phyloP scores from a whole-genome alignment of 2,329 filamentous ascomycete species.

The Colletotrichum tabaci region DNA sequence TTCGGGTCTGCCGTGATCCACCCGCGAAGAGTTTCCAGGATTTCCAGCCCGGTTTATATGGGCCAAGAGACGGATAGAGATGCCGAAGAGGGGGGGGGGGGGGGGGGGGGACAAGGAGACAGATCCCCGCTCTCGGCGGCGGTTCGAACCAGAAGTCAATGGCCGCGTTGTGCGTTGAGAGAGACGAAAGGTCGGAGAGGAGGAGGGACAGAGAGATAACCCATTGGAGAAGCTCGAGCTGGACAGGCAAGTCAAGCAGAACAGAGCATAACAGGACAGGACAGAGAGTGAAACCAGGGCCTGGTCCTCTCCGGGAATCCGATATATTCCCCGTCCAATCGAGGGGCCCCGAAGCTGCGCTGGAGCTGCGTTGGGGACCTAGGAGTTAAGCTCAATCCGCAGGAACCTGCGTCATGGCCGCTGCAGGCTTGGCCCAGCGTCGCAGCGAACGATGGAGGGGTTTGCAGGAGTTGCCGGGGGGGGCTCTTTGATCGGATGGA shows the following conservation, averaged over 20 bases:
- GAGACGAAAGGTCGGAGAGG: not conserved
- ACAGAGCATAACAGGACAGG: slow-evolving; percentile 14
- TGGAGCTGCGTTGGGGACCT: slow-evolving; percentile 18
- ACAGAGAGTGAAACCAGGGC: slow-evolving; percentile 17
- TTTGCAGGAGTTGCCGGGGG: not conserved
- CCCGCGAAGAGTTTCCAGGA: slow-evolving; percentile 23
- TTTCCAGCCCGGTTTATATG: slow-evolving; percentile 40
- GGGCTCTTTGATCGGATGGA: not conserved
- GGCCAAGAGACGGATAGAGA: slow-evolving; percentile 30
- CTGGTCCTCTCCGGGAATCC: slow-evolving; percentile 27
- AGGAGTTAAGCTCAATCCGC: slow-evolving; percentile 39
- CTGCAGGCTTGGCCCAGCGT: slow-evolving; percentile 20
- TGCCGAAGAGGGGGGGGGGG: slow-evolving; percentile 29
- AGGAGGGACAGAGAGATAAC: not conserved
- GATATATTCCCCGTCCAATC: slow-evolving; percentile 40
- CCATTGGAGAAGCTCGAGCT: slow-evolving; percentile 14
- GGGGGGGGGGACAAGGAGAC: slow-evolving; percentile 17
- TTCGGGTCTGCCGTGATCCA: slow-evolving; percentile 33
- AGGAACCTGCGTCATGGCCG: slow-evolving; percentile 39
- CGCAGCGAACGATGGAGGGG: slow-evolving; percentile 1
- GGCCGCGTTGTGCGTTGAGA: not conserved
- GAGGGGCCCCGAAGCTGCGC: slow-evolving; percentile 1
- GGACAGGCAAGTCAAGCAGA: not conserved
- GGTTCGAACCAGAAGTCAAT: not conserved
- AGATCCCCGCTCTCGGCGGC: slow-evolving; percentile 5